These are phyloP conservation scores for Gaeumannomyces sp. DNA, from an alignment of 2,329 filamentous ascomycete genomes.

Conservation along the genomic window DNA sequence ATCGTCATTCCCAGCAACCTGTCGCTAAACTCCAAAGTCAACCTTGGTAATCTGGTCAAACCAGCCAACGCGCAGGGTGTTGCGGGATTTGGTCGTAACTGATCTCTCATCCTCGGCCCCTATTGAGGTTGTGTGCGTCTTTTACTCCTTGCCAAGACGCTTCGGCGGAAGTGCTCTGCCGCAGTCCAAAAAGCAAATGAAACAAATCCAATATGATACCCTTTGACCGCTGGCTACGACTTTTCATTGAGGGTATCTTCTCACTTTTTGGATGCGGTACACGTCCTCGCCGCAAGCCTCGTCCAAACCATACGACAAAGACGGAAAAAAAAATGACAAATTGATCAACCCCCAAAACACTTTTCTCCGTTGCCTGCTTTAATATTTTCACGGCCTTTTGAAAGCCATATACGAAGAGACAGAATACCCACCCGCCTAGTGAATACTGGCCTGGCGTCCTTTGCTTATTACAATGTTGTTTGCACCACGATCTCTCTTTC, in stretches of 20 bases:
- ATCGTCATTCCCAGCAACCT: slow-evolving; percentile 33
- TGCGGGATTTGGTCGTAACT: background rate
- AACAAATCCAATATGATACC: background rate
- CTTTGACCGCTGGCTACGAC: background rate
- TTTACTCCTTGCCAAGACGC: background rate
- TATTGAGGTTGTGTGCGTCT: background rate
- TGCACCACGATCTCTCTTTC: background rate
- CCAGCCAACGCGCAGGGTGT: slow-evolving; percentile 11
- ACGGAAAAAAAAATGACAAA: background rate
- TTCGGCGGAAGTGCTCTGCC: background rate
- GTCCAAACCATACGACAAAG: background rate
- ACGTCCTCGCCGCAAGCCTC: background rate
- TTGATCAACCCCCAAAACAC: background rate
- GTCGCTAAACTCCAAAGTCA: slow-evolving; percentile 35
- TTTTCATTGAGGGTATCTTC: background rate
- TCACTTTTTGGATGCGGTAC: background rate
- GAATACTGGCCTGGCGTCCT: background rate
- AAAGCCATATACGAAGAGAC: background rate
- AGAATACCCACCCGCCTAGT: slow-evolving; percentile 5
- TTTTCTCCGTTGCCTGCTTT: background rate
- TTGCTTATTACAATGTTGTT: background rate
- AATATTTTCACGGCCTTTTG: background rate
- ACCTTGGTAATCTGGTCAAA: slow-evolving; percentile 35
- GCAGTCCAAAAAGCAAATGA: background rate
- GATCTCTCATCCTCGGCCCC: background rate